Evolutionary conservation across 768 basidiomycete species (phyloP).

Genomic region (Lactarius trivialis): DNA sequence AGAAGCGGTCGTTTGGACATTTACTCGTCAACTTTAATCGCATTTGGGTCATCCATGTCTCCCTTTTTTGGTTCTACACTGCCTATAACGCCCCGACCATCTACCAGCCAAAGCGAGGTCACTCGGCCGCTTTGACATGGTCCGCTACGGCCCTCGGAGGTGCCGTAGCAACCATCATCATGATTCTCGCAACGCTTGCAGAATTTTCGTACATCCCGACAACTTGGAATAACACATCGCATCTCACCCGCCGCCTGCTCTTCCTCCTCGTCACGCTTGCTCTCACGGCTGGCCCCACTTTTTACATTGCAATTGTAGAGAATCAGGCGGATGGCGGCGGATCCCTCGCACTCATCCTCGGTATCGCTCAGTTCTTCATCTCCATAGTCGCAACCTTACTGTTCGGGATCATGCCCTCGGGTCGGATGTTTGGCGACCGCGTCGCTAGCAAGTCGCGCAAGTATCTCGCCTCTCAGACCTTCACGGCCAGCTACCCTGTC

Average conservation of each 20-base stretch:
- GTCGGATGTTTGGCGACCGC: conserved; percentile 97
- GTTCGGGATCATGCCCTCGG: conserved; percentile 90
- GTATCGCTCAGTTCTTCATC: conserved; percentile 94
- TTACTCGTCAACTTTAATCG: conserved; percentile 99
- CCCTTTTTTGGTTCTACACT: conserved; percentile 95
- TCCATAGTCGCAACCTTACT: conserved; percentile 79
- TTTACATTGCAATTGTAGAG: conserved; percentile 90
- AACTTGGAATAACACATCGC: conserved; percentile 98
- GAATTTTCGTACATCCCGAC: conserved; percentile 98
- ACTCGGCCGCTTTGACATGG: conserved; percentile 80
- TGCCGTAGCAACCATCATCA: conserved; percentile 91
- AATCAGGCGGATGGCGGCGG: conserved; percentile 46
- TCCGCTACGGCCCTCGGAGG: conserved; percentile 93
- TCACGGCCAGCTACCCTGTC: conserved; percentile 89
- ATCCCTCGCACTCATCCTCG: conserved; percentile 81
- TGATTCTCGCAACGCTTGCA: conserved; percentile 88
- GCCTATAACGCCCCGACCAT: conserved; percentile 87
- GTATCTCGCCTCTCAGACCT: conserved; percentile 96
- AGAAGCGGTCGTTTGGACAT: conserved; percentile 95
- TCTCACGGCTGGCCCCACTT: conserved; percentile 86
- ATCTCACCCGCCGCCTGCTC: conserved; percentile 83
- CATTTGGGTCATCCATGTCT: conserved; percentile 96
- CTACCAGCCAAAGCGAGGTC: conserved; percentile 48
- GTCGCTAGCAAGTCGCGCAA: conserved; percentile 94
- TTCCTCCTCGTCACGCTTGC: conserved; percentile 88